Base-by-base conservation (phyloP, 2,329 filamentous ascomycete genomes). In the Beauveria sp. region DNA sequence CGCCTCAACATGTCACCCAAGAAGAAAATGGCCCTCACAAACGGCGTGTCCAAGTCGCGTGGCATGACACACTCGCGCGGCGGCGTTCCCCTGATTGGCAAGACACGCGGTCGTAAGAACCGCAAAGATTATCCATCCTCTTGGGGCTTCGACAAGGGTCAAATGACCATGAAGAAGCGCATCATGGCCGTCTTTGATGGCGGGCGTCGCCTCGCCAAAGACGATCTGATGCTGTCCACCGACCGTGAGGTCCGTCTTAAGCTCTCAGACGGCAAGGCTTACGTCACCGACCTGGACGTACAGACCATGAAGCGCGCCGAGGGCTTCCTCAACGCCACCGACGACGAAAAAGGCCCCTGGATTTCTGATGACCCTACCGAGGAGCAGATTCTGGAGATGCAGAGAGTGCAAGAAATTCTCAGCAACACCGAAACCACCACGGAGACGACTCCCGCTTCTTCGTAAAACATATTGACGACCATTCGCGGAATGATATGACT, bases 131-230 rank as follows among this genome's bases (percentile, higher is more conserved):
- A 96, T 73, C 95, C 95, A 14, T 86, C 90, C 0, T 93, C 90
- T 1, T 99, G 95, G 95, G 93, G 95, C 58, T 95, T 93, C 69
- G 85, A 93, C 65, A 88, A 90, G 70, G 89, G 91, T 69, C 92
- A 95, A 79, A 96, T 98, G 91, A 96, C 90, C 72, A 96, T 96
- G 86, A 97, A 96, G 85, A 97, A 97, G 84, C 90, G 95, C 31
- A 91, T 97, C 61, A 82, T 98, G 69, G 91, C 91, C 66, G 90
- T 96, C 22, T 99, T 96, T 70, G 92, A 98, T 71, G 95, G 95
- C 0, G 83, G 83, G 18, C 87, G 93, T 59, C 87, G 93, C 48
- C 82, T 99, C 55, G 95, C 90, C 84, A 98, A 98, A 79, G 95
- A 99, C 72, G 95, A 99, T 76, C 95, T 98, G 91, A 96, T 97